phyloP scores from a whole-genome alignment of 1,139 yeast genomes.

The Yamadazyma oceani region DNA sequence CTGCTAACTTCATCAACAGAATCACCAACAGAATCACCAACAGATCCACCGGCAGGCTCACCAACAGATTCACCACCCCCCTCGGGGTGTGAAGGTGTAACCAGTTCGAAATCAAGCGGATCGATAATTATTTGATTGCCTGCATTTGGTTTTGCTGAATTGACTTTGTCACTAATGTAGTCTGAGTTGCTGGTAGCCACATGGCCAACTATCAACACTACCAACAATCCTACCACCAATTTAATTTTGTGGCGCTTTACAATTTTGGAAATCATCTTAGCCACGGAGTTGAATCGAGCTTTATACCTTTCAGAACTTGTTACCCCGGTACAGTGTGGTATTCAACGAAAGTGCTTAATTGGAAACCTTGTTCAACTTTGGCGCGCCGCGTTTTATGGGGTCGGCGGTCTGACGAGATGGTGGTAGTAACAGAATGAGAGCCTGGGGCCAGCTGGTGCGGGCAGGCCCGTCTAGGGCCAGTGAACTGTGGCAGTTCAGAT shows the following conservation, averaged over 20 bases:
- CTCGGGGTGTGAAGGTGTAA: not conserved
- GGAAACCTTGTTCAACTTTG: too few relatives aligned
- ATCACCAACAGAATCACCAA: not conserved
- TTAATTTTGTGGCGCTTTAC: constrained; percentile 1
- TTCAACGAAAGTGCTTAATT: too few relatives aligned
- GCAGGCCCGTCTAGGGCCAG: too few relatives aligned
- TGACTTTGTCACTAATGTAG: not conserved
- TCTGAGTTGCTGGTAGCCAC: not conserved
- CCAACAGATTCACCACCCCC: not conserved
- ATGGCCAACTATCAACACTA: not conserved
- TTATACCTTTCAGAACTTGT: too few relatives aligned
- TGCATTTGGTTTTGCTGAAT: not conserved
- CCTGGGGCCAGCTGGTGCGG: too few relatives aligned
- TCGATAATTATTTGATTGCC: not conserved
- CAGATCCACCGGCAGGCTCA: not conserved
- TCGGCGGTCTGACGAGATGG: too few relatives aligned
- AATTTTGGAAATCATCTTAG: constrained; percentile 3
- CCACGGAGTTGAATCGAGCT: too few relatives aligned
- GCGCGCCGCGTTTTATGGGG: too few relatives aligned
- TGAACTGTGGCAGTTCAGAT: too few relatives aligned
- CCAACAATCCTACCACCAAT: not conserved
- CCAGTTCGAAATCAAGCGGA: not conserved
- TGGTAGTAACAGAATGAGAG: too few relatives aligned
- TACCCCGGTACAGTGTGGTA: too few relatives aligned
- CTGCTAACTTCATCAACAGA: not conserved